These are phyloP conservation scores for Ogataea trehalophila DNA, from an alignment of 805 yeast species.

Conservation along the genomic window DNA sequence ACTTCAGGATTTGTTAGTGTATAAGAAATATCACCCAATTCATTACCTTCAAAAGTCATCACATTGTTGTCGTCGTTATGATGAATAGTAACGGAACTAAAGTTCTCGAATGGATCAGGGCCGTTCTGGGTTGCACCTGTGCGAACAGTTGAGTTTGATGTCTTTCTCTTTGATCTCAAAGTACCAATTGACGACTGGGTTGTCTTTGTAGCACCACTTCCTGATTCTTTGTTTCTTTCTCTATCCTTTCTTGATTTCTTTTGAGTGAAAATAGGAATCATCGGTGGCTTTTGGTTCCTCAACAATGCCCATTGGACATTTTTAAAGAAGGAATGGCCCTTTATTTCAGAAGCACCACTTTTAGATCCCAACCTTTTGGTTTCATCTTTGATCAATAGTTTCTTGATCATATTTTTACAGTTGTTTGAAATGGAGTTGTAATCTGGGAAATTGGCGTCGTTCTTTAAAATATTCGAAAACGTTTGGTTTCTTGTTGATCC, in stretches of 20 bases:
- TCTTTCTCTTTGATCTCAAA: slow-evolving; percentile 32
- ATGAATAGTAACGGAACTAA: slow-evolving; percentile 81
- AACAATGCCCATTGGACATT: slow-evolving; percentile 92
- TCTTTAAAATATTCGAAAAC: slow-evolving; percentile 79
- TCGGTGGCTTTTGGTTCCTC: slow-evolving; percentile 91
- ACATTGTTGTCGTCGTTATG: slow-evolving; percentile 54
- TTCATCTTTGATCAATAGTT: slow-evolving; percentile 85
- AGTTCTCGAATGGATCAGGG: slow-evolving; percentile 76
- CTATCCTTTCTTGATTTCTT: slow-evolving; percentile 17
- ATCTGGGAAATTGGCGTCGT: slow-evolving; percentile 78
- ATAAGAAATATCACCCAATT: slow-evolving; percentile 52
- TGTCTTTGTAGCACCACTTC: slow-evolving; percentile 2
- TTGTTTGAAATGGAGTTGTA: slow-evolving; percentile 51
- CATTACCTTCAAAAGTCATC: slow-evolving; percentile 43
- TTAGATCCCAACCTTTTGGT: slow-evolving; percentile 83
- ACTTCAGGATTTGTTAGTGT: slow-evolving; percentile 41
- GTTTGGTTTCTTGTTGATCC: slow-evolving; percentile 87
- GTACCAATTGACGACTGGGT: slow-evolving; percentile 39
- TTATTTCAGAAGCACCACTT: slow-evolving; percentile 93
- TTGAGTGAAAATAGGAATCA: slow-evolving; percentile 70
- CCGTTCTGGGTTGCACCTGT: slow-evolving; percentile 6
- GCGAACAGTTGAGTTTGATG: slow-evolving; percentile 24
- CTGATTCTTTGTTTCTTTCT: slow-evolving; percentile 4
- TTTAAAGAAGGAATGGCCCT: slow-evolving; percentile 87
- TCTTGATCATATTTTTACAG: slow-evolving; percentile 77